These are phyloP conservation scores for Grosmannia clavigera DNA, from an alignment of 2,329 filamentous ascomycete species.

Conservation along the genomic window DNA sequence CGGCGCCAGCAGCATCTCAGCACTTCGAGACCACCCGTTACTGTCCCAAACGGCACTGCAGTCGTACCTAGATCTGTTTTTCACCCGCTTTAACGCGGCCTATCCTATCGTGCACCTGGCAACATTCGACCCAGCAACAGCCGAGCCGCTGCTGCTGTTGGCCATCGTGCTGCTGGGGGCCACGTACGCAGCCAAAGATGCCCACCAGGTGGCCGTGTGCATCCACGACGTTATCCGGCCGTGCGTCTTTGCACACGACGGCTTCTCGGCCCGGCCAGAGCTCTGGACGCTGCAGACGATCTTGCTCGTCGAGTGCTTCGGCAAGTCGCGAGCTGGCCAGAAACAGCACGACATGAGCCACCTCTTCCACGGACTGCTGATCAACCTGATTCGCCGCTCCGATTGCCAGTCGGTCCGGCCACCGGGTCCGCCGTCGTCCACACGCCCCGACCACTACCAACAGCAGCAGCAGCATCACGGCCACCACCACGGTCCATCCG, in stretches of 20 bases:
- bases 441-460: too few species aligned
- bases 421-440: neutral
- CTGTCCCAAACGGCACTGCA: slow-evolving; percentile 6
- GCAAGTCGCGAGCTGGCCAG: slow-evolving; percentile 12
- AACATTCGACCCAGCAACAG: neutral
- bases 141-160: slow-evolving; percentile 9
- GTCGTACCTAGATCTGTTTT: slow-evolving; percentile 6
- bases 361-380: slow-evolving; percentile 12
- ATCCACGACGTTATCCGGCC: slow-evolving; percentile 12
- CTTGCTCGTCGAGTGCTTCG: slow-evolving; percentile 11
- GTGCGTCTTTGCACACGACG: slow-evolving; percentile 9
- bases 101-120: slow-evolving; percentile 10
- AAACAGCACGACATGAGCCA: slow-evolving; percentile 14
- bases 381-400: slow-evolving; percentile 11
- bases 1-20: neutral
- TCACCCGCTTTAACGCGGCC: slow-evolving; percentile 8
- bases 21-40: neutral
- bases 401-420: slow-evolving; percentile 10
- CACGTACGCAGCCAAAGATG: slow-evolving; percentile 11
- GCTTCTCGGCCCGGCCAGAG: slow-evolving; percentile 8
- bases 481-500: too few species aligned
- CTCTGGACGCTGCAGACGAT: slow-evolving; percentile 12
- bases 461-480: too few species aligned
- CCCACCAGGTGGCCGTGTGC: slow-evolving; percentile 10
- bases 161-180: slow-evolving; percentile 8